Base-by-base conservation (phyloP, 345 rosid species). In the Eucalyptus victrix region DNA sequence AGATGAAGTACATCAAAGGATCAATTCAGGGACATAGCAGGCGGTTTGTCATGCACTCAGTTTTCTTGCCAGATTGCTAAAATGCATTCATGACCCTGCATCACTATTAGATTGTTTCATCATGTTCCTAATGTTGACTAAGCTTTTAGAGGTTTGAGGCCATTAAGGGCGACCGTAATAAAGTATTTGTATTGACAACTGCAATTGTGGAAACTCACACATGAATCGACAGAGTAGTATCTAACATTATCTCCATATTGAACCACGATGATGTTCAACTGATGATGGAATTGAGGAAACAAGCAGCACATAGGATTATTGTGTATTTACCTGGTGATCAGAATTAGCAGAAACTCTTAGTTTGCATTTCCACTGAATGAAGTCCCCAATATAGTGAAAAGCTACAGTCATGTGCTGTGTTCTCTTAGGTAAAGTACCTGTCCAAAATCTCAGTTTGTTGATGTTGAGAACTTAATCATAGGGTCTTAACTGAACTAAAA, bases 21-120 rank as follows among this genome's bases (percentile, higher is more conserved):
- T 96, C 92, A 94, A 93, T 91, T 90, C 94, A 81, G 96, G 98
- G 98, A 94, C 97, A 91, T 95, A 95, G 90, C 98, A 95, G 99
- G 99, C 95, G 5, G 8, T n/a, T 47, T 51, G 24, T 34, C 24
- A 18, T 69, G 24, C 44, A 69, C 42, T 69, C 6, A 18, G 80
- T 69, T 69, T 34, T 69, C 80, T 69, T 6, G 7, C 53, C 34
- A 44, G 6, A 83, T 34, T 45, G 87, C 50, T 83, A 44, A 83
- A 44, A 45, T 80, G 42, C 45, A 80, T 5, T 37, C 30, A 34
- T 80, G 86, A 80, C 49, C 5, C 42, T 80, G 47, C 24, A 80
- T 80, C 86, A 83, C n/a, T 83, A 24, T 45, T 83, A 56, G 49
- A 24, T 83, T 83, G 18, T 49, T 83, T 83, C 50, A 26, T 83